phyloP scores from a whole-genome alignment of 306 rosid genomes.

The Malus domestica region DNA sequence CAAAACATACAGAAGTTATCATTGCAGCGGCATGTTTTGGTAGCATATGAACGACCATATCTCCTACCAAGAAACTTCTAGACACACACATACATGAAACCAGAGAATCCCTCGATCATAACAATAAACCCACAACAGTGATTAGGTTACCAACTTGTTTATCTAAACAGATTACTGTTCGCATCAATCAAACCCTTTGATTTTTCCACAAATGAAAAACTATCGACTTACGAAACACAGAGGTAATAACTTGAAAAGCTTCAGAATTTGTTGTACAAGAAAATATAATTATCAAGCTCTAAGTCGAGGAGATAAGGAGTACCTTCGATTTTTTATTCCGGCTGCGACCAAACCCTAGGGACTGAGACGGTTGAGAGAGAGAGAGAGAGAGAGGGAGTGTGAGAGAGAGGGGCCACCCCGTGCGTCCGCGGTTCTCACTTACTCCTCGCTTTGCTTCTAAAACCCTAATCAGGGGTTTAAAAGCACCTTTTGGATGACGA shows the following conservation, averaged over 20 bases:
- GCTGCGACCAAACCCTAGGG: background rate
- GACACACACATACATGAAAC: background rate
- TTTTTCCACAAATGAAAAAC: background rate
- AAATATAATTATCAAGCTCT: background rate
- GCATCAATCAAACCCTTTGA: background rate
- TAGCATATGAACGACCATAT: background rate
- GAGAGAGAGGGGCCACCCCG: background rate
- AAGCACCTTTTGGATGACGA: too few species aligned
- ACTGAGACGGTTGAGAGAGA: background rate
- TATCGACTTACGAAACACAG: too few species aligned
- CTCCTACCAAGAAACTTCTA: background rate
- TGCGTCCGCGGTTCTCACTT: background rate
- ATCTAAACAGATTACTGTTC: background rate
- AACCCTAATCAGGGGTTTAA: background rate
- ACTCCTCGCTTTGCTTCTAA: background rate
- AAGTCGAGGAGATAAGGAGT: background rate
- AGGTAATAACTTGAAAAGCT: background rate
- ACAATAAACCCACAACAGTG: background rate
- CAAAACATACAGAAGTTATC: background rate
- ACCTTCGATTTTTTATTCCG: background rate
- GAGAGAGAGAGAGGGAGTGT: too few species aligned
- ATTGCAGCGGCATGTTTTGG: background rate
- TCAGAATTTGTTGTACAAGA: background rate
- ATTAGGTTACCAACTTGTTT: background rate
- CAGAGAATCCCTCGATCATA: background rate